These are phyloP conservation scores for Annulohypoxylon bovei DNA, from an alignment of 495 filamentous ascomycete genomes.

Conservation along the genomic window DNA sequence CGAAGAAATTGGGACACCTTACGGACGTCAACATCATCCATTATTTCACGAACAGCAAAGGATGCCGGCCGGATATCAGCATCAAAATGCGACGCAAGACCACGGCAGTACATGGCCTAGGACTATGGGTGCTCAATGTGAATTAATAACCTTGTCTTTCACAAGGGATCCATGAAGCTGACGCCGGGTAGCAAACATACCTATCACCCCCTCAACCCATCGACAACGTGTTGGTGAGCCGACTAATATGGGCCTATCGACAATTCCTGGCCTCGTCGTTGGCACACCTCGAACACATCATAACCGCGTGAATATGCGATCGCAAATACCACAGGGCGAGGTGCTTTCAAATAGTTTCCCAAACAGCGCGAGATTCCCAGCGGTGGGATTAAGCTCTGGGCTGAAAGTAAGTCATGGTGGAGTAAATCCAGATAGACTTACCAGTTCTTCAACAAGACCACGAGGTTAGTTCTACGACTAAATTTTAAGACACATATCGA, in stretches of 20 bases:
- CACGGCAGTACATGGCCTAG: constrained; percentile 33
- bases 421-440: constrained; percentile 15
- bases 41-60: constrained; percentile 31
- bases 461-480: constrained; percentile 31
- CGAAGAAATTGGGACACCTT: constrained; percentile 27
- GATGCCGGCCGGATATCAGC: constrained; percentile 13
- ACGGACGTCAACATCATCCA: constrained; percentile 16
- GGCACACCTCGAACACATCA: constrained; percentile 38
- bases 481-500: background rate
- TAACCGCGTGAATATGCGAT: constrained; percentile 15
- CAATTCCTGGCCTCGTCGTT: constrained; percentile 43
- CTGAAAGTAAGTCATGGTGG: constrained; percentile 38
- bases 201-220: constrained; percentile 48
- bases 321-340: background rate
- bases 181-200: constrained; percentile 31
- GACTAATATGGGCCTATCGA: constrained; percentile 37
- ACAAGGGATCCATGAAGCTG: background rate
- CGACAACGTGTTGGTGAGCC: constrained; percentile 42
- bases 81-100: constrained; percentile 19
- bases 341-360: constrained; percentile 22
- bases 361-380: constrained; percentile 17
- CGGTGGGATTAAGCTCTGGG: constrained; percentile 43
- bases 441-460: constrained; percentile 24
- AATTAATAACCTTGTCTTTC: background rate
- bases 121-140: constrained; percentile 35